Base-by-base conservation (phyloP, 768 basidiomycete genomes). In the Macrolepiota fuliginosa region DNA sequence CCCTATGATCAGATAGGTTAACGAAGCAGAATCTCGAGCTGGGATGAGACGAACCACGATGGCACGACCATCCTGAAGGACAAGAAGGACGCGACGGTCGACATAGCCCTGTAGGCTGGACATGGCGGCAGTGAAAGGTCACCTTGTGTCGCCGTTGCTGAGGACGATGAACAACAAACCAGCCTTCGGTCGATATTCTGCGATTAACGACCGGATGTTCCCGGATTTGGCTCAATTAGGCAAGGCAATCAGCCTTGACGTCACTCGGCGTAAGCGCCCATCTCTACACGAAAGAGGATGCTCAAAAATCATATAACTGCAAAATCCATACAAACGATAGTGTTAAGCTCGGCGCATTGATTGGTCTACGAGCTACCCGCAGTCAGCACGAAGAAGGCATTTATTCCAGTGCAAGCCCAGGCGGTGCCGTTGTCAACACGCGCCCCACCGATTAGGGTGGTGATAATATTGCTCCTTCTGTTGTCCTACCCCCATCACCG, bases 11-110 rank as follows among this genome's bases (percentile, higher is more conserved):
- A 25, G 49, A 57, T 45, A 46, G 57, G 47, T 46, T 39, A 61
- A n/a, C 53, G 29, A 49, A 54, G 42, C 6, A 37, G 22, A 45
- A 47, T 35, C 46, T 47, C 54, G 12, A 12, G 37, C n/a, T 39
- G 29, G 22, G 54, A 47, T 19, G 46, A 22, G 37, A 80, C 90
- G 56, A 65, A 96, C 96, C 67, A 96, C 88, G 72, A 98, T 97
- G 45, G 91, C 87, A 68, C 96, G 87, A 55, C 96, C 96, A 73
- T 99, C 96, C 81, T 98, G 94, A 36, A 98, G 88, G 65, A 98
- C 87, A 71, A 98, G 87, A 62, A 96, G 84, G 67, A 98, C 95
- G 73, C 89, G 91, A 68, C 90, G 89, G 82, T 94, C 92, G 73
- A 95, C 89, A 76, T 94, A 96, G 81, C 89, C 90, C 73, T 93